phyloP scores from a whole-genome alignment of 441 rosid genomes.

The Adansonia grandidieri region DNA sequence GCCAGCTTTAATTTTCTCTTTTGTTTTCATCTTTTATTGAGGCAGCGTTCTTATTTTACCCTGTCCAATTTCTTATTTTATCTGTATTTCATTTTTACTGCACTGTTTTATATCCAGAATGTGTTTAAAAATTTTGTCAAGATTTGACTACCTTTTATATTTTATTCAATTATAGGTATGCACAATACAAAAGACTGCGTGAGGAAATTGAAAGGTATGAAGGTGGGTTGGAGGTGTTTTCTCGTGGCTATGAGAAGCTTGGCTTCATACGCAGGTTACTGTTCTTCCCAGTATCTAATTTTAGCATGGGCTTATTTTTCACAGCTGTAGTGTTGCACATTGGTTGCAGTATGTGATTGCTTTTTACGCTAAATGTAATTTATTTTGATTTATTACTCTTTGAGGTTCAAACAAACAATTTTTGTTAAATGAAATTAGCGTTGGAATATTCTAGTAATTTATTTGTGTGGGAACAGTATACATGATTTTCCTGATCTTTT shows the following conservation, averaged over 20 bases:
- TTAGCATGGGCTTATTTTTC: constrained; percentile 5
- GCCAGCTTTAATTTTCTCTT: neutral
- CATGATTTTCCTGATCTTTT: constrained; percentile 2
- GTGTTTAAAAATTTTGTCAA: neutral
- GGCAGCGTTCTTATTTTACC: neutral
- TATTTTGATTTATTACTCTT: constrained; percentile 1
- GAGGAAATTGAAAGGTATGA: constrained; percentile 75
- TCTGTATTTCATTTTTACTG: neutral
- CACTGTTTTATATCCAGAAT: neutral
- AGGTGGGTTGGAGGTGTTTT: constrained; percentile 91
- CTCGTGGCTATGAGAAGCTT: constrained; percentile 91
- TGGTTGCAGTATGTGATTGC: neutral
- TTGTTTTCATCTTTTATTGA: neutral
- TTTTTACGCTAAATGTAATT: constrained; percentile 7
- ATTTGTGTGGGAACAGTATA: neutral
- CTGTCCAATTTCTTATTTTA: neutral
- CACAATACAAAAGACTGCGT: constrained; percentile 71
- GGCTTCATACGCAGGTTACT: constrained; percentile 84
- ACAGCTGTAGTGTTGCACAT: constrained; percentile 11
- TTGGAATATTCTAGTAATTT: neutral
- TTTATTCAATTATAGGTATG: constrained; percentile 51
- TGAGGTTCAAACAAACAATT: neutral
- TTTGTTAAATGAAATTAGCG: neutral
- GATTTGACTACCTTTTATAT: neutral
- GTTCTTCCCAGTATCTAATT: constrained; percentile 14